Evolutionary conservation across 2,329 filamentous ascomycete species (phyloP).

Genomic region (Curvularia sp.): DNA sequence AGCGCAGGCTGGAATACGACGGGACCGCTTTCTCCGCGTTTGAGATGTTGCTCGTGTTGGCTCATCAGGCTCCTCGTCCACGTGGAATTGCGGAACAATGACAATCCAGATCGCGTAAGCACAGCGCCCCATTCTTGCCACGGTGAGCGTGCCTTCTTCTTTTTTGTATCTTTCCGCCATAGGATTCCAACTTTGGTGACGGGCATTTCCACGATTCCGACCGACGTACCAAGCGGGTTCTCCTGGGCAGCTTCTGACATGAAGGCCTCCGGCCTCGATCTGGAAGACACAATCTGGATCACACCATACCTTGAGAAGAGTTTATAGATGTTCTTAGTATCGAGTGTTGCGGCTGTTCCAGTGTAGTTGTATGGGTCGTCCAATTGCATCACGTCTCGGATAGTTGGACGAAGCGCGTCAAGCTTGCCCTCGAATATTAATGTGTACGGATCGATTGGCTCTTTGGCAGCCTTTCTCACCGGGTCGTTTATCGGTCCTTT

Average conservation of each 20-base stretch:
- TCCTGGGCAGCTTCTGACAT: conserved; percentile 84
- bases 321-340: conserved; percentile 81
- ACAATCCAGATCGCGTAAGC: conserved; percentile 93
- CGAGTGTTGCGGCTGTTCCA: conserved; percentile 75
- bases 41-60: conserved; percentile 84
- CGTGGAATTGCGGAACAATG: conserved; percentile 90
- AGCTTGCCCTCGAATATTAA: conserved; percentile 90
- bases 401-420: conserved; percentile 79
- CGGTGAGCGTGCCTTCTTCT: conserved; percentile 90
- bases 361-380: conserved; percentile 92
- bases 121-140: conserved; percentile 99
- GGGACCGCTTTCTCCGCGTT: conserved; percentile 76
- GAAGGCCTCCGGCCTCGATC: conserved; percentile 93
- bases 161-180: conserved; percentile 94
- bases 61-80: conserved; percentile 93
- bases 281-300: conserved; percentile 91
- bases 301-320: conserved; percentile 92
- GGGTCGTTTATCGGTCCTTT: conserved; percentile 69
- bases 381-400: conserved; percentile 90
- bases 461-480: conserved; percentile 70
- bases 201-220: conserved; percentile 95
- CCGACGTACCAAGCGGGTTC: conserved; percentile 80
- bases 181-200: conserved; percentile 93
- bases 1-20: conserved; percentile 91
- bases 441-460: conserved; percentile 94